Evolutionary conservation across 176 grass and related monocot species (phyloP), one percentile per base, ranked within the genome.

Genomic region (Areca catechu): DNA sequence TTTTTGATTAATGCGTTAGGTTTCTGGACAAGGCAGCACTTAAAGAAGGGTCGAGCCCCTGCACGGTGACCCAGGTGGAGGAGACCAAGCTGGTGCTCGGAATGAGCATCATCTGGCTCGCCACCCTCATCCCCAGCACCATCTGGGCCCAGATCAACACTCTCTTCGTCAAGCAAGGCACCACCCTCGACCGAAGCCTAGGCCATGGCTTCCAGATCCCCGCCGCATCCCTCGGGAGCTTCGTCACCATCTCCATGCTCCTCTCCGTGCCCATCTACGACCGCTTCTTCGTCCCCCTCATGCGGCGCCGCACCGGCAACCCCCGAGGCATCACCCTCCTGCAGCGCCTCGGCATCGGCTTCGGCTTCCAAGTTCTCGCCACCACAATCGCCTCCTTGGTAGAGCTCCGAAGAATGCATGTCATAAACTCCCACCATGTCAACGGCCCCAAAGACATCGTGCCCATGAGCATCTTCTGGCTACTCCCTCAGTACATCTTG

Each of bases 401-500:
- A 16, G 88, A 91, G 68, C 51, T 72, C 27, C 65, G 71, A 16
- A 70, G 88, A 9, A 82, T 86, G 82, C 55, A 48, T 10, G 59
- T 71, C 37, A 63, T 82, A 21, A 15, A 49, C 1, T 49, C 19
- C 5, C 3, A 22, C 17, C 16, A 9, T 56, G 25, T 53, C 48
- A 0, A 0, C 15, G 54, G 47, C 30, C 12, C 71, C 17, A 17
- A 57, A 18, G 71, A 82, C 15, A 63, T 76, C 12, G 82, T 90
- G 37, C 87, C 87, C 10, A 90, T 90, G 82, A 82, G 74, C 63
- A 73, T 90, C 24, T 72, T 90, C 71, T 90, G 87, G 87, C 68
- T 90, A 51, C 77, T 90, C 65, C 87, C 87, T 19, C 87, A 90
- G 70, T 90, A 90, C 69, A 54, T 73, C 20, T 62, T 90, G 19